phyloP scores from a whole-genome alignment of 1,284 basidiomycete species.

The Leccinum solheimii region DNA sequence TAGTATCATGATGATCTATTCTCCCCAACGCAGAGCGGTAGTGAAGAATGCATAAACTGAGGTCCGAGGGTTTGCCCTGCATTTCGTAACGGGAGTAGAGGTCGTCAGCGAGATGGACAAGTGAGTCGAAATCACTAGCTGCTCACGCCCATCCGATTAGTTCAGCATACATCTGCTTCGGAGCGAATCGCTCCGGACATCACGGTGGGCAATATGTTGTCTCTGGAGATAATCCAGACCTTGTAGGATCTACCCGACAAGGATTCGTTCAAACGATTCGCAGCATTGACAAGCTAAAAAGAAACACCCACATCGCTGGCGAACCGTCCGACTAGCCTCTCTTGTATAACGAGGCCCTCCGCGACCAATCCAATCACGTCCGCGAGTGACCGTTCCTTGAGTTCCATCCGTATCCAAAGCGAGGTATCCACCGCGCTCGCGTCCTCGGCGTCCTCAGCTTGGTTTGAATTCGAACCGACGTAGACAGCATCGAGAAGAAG shows the following conservation, averaged over 20 bases:
- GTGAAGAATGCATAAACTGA: conserved; percentile 30
- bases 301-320: conserved; percentile 63
- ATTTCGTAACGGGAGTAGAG: conserved; percentile 26
- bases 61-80: conserved; percentile 17
- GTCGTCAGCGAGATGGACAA: conserved; percentile 30
- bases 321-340: conserved; percentile 67
- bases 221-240: conserved; percentile 64
- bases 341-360: conserved; percentile 60
- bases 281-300: conserved; percentile 2
- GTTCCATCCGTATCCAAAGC: conserved; percentile 82
- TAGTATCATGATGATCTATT: conserved; percentile 22
- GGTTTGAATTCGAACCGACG: conserved; percentile 47
- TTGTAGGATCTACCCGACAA: conserved; percentile 51
- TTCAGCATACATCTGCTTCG: neutral
- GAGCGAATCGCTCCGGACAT: conserved; percentile 65
- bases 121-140: conserved; percentile 20
- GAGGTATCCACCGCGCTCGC: conserved; percentile 34
- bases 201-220: conserved; percentile 70
- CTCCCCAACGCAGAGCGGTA: conserved; percentile 30
- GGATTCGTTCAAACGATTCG: neutral
- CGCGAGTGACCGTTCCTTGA: conserved; percentile 81
- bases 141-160: conserved; percentile 24
- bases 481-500: conserved; percentile 68
- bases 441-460: conserved; percentile 43
- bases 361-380: conserved; percentile 66